phyloP scores from a whole-genome alignment of 2,329 filamentous ascomycete species.

The Botrytis pseudocinerea region DNA sequence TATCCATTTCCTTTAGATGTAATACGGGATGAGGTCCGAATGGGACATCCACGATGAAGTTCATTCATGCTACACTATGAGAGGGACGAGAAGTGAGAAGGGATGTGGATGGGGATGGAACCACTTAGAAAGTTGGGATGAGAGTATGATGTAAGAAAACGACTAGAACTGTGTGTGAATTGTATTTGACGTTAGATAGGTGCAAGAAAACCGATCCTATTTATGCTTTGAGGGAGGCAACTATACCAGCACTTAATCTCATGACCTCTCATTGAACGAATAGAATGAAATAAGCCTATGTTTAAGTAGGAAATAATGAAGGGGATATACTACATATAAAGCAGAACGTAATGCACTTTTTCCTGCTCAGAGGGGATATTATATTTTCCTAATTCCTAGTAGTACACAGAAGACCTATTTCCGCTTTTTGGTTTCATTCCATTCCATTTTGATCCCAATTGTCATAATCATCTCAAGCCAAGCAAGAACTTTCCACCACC shows the following conservation, averaged over 20 bases:
- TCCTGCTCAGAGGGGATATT: constrained; percentile 21
- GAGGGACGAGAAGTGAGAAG: neutral
- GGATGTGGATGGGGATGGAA: neutral
- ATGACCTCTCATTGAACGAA: neutral
- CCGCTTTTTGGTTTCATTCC: constrained; percentile 12
- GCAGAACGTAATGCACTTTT: neutral
- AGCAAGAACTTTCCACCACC: constrained; percentile 62
- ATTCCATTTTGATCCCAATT: constrained; percentile 8
- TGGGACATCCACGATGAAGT: neutral
- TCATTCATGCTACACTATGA: neutral
- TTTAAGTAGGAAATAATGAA: neutral
- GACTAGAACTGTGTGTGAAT: neutral
- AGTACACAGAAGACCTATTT: constrained; percentile 21
- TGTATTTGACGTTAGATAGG: neutral
- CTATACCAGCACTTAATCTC: neutral
- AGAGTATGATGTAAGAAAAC: neutral
- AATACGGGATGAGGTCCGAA: neutral
- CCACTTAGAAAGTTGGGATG: neutral
- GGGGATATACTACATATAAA: neutral
- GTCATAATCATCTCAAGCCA: constrained; percentile 54
- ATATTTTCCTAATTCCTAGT: constrained; percentile 25
- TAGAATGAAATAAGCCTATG: neutral
- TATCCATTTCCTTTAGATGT: neutral
- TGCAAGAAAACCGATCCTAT: neutral
- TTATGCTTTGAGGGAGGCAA: neutral